Base-by-base conservation (phyloP, 1,139 yeast genomes). In the Kodamaea arcana region DNA sequence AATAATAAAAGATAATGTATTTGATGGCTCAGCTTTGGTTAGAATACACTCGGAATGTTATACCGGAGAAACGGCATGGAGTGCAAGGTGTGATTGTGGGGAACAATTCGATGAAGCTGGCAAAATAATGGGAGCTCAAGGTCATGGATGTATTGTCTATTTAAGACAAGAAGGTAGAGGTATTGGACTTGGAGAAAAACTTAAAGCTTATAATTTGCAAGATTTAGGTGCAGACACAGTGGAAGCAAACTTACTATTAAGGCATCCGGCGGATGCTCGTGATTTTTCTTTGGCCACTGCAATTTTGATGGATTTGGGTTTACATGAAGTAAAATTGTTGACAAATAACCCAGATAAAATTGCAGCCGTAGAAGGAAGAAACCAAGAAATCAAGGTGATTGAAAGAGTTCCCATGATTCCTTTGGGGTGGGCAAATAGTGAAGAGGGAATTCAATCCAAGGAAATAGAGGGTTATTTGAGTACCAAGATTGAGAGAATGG, bases 81-180 rank as follows among this genome's bases (percentile, higher is more conserved):
- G 94, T 40, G 97, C 98, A 2, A 75, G 99, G 36, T 94, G 98
- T 60, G 98, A 94, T 60, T 94, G 99, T 62, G 99, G 98, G 11
- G 98, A 94, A 60, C 98, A 94, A 65, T 85, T 94, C 49, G 97
- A 92, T 59, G 97, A 94, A 59, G 97, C 98, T 1, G 98, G 97
- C 7, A 73, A 94, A 43, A 63, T 85, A 30, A 92, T 94, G 90
- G 95, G 95, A 4, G 66, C 73, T 35, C 71, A 70, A 30, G 97
- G 96, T 12, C 83, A 80, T 47, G 98, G 98, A 17, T 92, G 95
- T 47, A 88, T 94, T 39, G 97, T 94, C 1, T 94, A 94, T 57
- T 68, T 94, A 44, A 78, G 99, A 52, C 99, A 94, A 60, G 99
- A 94, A 60, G 99, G 99, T 36, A 78, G 99, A 41, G 98, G 98